These are phyloP conservation scores for Teratosphaeria gauchensis DNA, from an alignment of 2,329 filamentous ascomycete genomes.

Conservation along the genomic window DNA sequence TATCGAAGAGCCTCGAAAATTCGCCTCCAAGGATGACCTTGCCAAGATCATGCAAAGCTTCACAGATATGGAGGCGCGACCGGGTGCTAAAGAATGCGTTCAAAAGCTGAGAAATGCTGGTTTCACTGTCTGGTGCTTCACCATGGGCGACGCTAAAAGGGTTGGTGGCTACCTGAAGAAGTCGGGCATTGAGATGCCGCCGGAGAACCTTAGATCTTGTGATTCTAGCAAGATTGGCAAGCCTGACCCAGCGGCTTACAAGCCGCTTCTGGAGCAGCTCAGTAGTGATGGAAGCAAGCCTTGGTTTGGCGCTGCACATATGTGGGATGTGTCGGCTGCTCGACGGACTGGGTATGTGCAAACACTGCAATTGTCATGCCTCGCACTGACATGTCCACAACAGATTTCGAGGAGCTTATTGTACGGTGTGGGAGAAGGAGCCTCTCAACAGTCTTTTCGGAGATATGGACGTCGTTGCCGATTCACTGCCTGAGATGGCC, in stretches of 20 bases:
- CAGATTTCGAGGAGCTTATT: not conserved
- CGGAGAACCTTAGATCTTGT: slow-evolving; percentile 44
- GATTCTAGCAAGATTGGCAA: slow-evolving; percentile 41
- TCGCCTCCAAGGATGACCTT: slow-evolving; percentile 35
- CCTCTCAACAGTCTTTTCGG: slow-evolving; percentile 36
- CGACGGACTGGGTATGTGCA: slow-evolving; percentile 32
- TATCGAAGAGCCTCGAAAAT: slow-evolving; percentile 31
- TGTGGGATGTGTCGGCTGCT: slow-evolving; percentile 49
- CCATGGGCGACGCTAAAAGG: slow-evolving; percentile 39
- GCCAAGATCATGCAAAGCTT: slow-evolving; percentile 31
- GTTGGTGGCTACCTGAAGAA: slow-evolving; percentile 43
- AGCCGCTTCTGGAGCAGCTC: slow-evolving; percentile 34
- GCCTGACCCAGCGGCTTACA: slow-evolving; percentile 40
- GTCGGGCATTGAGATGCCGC: slow-evolving; percentile 39
- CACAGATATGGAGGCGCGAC: slow-evolving; percentile 22
- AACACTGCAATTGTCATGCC: not conserved
- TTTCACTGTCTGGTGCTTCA: slow-evolving; percentile 46
- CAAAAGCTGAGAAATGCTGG: slow-evolving; percentile 35
- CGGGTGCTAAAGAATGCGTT: slow-evolving; percentile 34
- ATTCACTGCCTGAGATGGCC: slow-evolving; percentile 41
- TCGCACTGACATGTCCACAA: not conserved
- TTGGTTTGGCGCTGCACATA: slow-evolving; percentile 51
- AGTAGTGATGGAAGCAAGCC: slow-evolving; percentile 21
- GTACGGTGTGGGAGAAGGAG: not conserved
- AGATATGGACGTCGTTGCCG: slow-evolving; percentile 41